Conservation (phyloP, 2,329 filamentous ascomycete species). For the Aspergillus ochraceus region DNA sequence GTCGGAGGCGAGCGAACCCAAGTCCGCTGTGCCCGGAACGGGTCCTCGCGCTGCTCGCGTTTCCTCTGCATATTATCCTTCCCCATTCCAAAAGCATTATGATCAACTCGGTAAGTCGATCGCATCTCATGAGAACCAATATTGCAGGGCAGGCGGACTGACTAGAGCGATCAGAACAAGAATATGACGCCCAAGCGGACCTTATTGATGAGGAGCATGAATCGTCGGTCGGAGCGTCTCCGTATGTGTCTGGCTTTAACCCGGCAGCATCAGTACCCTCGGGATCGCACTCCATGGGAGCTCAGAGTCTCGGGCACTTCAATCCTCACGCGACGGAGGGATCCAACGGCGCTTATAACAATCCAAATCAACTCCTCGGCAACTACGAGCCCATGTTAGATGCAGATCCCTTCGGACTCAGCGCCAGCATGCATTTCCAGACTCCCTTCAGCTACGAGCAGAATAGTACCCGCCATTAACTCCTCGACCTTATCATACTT, state of each 20-base stretch:
- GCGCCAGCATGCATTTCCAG: constrained; percentile 93
- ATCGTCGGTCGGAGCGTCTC: constrained; percentile 67
- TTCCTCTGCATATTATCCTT: constrained; percentile 69
- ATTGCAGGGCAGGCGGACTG: not conserved
- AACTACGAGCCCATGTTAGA: constrained; percentile 85
- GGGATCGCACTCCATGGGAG: constrained; percentile 40
- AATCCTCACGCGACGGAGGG: constrained; percentile 39
- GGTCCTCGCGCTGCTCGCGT: constrained; percentile 34
- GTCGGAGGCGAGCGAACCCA: constrained; percentile 36
- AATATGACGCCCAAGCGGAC: constrained; percentile 88
- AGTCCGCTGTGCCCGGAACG: constrained; percentile 32
- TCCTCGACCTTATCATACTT: not conserved
- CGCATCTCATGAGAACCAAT: constrained; percentile 36
- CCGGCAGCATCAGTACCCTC: constrained; percentile 42
- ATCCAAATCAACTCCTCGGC: constrained; percentile 58
- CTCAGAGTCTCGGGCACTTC: constrained; percentile 45
- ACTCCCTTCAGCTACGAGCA: constrained; percentile 65
- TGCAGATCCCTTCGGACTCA: constrained; percentile 89
- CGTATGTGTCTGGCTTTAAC: constrained; percentile 60
- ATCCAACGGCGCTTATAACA: constrained; percentile 42
- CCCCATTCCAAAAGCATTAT: constrained; percentile 90
- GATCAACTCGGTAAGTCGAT: constrained; percentile 88
- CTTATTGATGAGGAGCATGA: constrained; percentile 81
- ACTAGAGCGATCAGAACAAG: constrained; percentile 70
- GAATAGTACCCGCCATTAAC: constrained; percentile 36